A percentile compares a stretch with the other conserved stretches of the same genome.
Evolutionary conservation across 2,329 filamentous ascomycete species (phyloP).

Genomic region (Colletotrichum navitas): DNA sequence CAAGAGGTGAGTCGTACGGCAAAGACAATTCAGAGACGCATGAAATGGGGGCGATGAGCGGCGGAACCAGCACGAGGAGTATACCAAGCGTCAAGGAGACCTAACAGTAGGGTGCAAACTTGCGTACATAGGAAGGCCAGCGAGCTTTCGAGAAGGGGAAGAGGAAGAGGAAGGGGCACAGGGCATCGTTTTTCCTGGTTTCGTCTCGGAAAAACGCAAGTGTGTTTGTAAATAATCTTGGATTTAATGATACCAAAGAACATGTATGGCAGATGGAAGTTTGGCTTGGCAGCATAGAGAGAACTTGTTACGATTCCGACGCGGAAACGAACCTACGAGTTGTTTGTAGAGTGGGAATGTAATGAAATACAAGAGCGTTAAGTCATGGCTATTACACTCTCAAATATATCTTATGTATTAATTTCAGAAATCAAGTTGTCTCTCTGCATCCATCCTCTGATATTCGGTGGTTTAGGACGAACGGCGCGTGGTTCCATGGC

Average conservation of each 20-base stretch:
- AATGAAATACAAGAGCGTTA: too few species aligned
- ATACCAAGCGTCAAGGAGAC: neutral
- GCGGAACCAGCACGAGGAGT: slow-evolving; percentile 23
- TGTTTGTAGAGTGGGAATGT: too few species aligned
- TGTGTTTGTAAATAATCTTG: neutral
- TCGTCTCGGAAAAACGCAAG: neutral
- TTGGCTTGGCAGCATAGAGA: neutral
- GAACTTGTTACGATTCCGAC: too few species aligned
- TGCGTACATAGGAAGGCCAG: neutral
- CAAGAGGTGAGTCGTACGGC: neutral
- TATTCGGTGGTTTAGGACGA: neutral
- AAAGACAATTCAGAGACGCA: slow-evolving; percentile 4
- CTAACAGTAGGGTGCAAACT: neutral
- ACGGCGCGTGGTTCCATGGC: neutral
- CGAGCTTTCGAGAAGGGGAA: too few species aligned
- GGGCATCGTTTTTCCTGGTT: neutral
- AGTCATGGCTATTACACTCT: too few species aligned
- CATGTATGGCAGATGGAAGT: neutral
- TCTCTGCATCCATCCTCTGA: neutral
- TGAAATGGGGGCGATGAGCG: slow-evolving; percentile 17
- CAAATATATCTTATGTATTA: too few species aligned
- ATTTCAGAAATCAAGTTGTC: neutral
- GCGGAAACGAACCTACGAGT: neutral
- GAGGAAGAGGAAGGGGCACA: neutral
- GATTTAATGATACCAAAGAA: neutral